Conservation (phyloP, 2,329 filamentous ascomycete genomes). For the Fusarium goolgardi region DNA sequence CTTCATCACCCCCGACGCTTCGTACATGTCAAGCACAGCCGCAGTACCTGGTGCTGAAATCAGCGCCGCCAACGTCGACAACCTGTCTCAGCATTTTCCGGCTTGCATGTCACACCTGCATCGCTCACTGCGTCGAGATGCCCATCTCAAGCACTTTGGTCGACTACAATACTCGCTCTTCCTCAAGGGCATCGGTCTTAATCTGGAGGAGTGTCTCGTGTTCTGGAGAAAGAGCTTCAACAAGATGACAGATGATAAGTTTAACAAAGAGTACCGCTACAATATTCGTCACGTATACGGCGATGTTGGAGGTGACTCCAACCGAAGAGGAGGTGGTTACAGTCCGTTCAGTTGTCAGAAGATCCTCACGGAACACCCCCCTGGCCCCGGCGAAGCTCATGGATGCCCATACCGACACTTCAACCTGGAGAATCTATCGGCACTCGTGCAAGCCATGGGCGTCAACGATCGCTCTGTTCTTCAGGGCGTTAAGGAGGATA, state of each 20-base stretch:
- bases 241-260: conserved; percentile 89
- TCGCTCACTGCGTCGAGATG: conserved; percentile 83
- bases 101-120: conserved; percentile 96
- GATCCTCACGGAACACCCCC: conserved; percentile 88
- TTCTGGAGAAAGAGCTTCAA: conserved; percentile 93
- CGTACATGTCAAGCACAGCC: conserved; percentile 73
- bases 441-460: conserved; percentile 80
- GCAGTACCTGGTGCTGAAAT: conserved; percentile 78
- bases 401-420: conserved; percentile 98
- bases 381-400: conserved; percentile 87
- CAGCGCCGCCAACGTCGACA: conserved; percentile 82
- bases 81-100: conserved; percentile 83
- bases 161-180: conserved; percentile 96
- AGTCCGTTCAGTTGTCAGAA: conserved; percentile 95
- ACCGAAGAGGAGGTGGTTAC: conserved; percentile 87
- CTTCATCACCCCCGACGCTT: conserved; percentile 90
- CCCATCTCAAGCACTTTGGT: conserved; percentile 92
- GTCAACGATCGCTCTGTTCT: conserved; percentile 82
- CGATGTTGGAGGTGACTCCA: conserved; percentile 92
- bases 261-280: conserved; percentile 98
- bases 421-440: conserved; percentile 83
- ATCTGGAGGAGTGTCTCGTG: conserved; percentile 87
- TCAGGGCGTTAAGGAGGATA: conserved; percentile 86
- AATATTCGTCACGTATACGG: conserved; percentile 96
- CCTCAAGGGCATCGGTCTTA: conserved; percentile 93